Base-by-base conservation (phyloP, 768 basidiomycete species). In the Saitozyma sp. region DNA sequence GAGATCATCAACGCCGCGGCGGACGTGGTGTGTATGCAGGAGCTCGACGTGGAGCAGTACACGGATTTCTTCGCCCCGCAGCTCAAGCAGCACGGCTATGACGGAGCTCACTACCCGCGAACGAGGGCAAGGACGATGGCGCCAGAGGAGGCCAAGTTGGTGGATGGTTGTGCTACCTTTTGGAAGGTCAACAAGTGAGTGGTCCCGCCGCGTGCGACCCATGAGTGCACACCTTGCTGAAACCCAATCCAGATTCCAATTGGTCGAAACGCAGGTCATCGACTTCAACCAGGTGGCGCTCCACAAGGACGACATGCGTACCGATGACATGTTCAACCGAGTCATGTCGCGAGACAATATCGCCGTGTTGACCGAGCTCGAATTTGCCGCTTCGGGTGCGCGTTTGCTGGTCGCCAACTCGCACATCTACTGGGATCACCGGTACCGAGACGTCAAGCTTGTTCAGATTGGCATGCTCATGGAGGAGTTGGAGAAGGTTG, bases 321-420 rank as follows among this genome's bases (percentile, higher is more conserved):
- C 92, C 16, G 93, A 98, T 74, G 95, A 97, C 82, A 94, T 98
- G 93, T 98, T 97, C 85, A 97, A 97, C 76, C 92, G 96, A 40
- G 92, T 98, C 58, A 85, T 97, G 69, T 89, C 89, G 65, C 91
- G 92, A 78, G 95, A 98, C 80, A 87, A 97, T 74, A 90, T 98
- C 66, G 92, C 92, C 51, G 86, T 92, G 66, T 83, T 94, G 61
- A 87, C 87, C 70, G 84, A 92, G 39, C 84, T 98, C 74, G 96
- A 99, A 82, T 89, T 89, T 80, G 86, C 85, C 64, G 84, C 86
- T 46, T 91, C 93, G 0, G 93, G 93, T 48, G 88, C 92, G 11
- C 87, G 95, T 14, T 81, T 96, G 60, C 85, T 98, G 72, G 85
- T 97, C 57, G 89, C 89, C 45, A 97, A 98, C 77, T 86, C 87